Conservation (phyloP, 73 alveolate species). For the Stentor coeruleus region DNA sequence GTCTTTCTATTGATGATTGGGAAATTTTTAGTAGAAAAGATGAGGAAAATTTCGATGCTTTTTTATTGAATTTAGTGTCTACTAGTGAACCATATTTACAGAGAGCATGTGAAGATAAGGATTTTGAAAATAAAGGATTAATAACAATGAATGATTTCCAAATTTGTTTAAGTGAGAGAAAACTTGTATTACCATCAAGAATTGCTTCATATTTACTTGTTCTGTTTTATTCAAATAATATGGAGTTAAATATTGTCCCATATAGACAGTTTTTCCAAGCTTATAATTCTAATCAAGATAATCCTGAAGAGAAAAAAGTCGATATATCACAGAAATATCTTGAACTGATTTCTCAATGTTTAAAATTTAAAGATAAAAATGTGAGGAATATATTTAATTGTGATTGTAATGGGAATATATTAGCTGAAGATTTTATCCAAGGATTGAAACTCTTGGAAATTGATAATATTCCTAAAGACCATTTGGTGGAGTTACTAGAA, state of each 20-base stretch:
- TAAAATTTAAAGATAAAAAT: too few species aligned
- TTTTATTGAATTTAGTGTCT: not conserved
- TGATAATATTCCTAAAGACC: too few species aligned
- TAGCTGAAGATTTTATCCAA: too few species aligned
- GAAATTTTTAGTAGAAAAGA: not conserved
- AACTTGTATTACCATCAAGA: not conserved
- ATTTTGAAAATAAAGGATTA: not conserved
- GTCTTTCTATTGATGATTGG: not conserved
- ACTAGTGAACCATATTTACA: not conserved
- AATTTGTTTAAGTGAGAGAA: not conserved
- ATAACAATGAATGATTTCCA: not conserved
- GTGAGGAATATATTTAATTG: too few species aligned
- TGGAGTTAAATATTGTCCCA: not conserved
- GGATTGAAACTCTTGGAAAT: too few species aligned
- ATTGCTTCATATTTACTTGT: not conserved
- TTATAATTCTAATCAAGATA: too few species aligned
- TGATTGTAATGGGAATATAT: too few species aligned
- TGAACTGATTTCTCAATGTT: too few species aligned
- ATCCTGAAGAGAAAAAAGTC: too few species aligned
- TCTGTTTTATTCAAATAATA: slow-evolving; percentile 10
- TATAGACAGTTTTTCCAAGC: slow-evolving; percentile 10
- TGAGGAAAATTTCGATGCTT: not conserved
- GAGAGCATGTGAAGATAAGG: not conserved
- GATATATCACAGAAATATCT: too few species aligned
- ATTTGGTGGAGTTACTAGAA: too few species aligned